Percentiles rank a stretch among this genome's conserved stretches.
Evolutionary conservation across 176 grass and related monocot species (phyloP).

Genomic region (Tuctoria greenei): DNA sequence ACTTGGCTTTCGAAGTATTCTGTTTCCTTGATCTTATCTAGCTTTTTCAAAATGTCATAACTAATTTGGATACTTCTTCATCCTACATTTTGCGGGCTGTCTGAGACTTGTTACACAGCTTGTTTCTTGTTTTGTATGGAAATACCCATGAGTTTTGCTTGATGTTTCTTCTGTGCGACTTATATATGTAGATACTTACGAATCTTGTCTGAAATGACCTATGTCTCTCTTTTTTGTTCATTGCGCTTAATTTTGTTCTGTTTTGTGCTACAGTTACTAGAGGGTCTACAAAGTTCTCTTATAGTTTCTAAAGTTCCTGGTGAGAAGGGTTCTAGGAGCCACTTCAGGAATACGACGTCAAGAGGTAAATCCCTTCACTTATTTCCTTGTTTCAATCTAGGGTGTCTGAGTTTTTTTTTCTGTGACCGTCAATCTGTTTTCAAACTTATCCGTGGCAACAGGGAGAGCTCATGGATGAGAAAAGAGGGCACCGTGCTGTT

Average conservation of each 20-base stretch:
- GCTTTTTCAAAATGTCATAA: neutral
- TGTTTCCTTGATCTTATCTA: conserved; percentile 13
- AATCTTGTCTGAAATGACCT: conserved; percentile 1
- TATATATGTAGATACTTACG: neutral
- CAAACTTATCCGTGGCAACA: conserved; percentile 31
- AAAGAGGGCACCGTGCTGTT: conserved; percentile 21
- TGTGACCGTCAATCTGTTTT: conserved; percentile 7
- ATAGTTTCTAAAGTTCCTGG: conserved; percentile 69
- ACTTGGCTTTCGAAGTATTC: conserved; percentile 26
- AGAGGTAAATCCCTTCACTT: conserved; percentile 52
- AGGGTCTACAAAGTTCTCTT: conserved; percentile 95
- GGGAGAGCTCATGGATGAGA: conserved; percentile 56
- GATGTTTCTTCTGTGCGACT: neutral
- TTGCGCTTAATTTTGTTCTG: conserved; percentile 25
- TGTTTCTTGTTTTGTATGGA: neutral
- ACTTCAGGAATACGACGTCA: conserved; percentile 52
- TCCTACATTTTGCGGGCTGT: neutral
- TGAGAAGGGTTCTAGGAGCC: conserved; percentile 65
- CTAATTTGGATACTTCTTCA: neutral
- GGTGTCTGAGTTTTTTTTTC: neutral
- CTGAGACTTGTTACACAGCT: neutral
- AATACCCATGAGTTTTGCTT: neutral
- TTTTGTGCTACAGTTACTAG: conserved; percentile 60
- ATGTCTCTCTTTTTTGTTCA: neutral
- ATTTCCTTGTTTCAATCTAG: neutral